phyloP scores from a whole-genome alignment of 2,329 filamentous ascomycete genomes.

The Trichophyton equinum region DNA sequence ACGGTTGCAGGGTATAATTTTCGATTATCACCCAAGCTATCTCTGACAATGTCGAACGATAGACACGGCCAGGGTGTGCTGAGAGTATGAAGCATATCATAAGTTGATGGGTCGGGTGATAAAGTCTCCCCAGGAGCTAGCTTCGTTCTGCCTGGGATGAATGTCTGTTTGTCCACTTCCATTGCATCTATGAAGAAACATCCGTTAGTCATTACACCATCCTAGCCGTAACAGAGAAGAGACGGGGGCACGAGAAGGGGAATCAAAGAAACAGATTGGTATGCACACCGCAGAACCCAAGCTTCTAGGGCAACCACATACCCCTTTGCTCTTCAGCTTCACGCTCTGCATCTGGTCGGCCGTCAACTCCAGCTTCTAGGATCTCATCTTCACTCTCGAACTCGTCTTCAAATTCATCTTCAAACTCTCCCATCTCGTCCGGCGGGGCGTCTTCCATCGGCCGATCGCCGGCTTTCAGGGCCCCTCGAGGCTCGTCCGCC shows the following conservation, averaged over 20 bases:
- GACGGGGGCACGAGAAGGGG: too few species aligned
- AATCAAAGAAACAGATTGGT: slow-evolving; percentile 7
- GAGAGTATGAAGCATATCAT: slow-evolving; percentile 92
- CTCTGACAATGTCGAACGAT: slow-evolving; percentile 83
- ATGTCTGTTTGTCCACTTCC: slow-evolving; percentile 88
- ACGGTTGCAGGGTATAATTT: slow-evolving; percentile 91
- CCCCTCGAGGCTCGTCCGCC: slow-evolving; percentile 36
- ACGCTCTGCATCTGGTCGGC: slow-evolving; percentile 77
- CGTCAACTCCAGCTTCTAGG: slow-evolving; percentile 85
- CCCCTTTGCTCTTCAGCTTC: slow-evolving; percentile 76
- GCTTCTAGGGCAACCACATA: slow-evolving; percentile 25
- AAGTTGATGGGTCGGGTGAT: slow-evolving; percentile 82
- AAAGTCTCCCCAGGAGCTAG: slow-evolving; percentile 83
- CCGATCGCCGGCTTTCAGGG: slow-evolving; percentile 50
- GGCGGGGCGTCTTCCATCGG: slow-evolving; percentile 40
- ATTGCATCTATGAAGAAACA: slow-evolving; percentile 52
- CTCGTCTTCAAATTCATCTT: slow-evolving; percentile 85
- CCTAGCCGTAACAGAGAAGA: neutral
- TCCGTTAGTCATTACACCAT: slow-evolving; percentile 10
- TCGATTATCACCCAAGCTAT: slow-evolving; percentile 74
- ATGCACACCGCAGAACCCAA: slow-evolving; percentile 13
- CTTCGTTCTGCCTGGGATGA: slow-evolving; percentile 89
- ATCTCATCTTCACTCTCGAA: slow-evolving; percentile 92
- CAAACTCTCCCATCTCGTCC: slow-evolving; percentile 49
- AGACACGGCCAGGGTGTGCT: slow-evolving; percentile 94